These are phyloP conservation scores for Lactarius sanguifluus DNA, from an alignment of 768 basidiomycete species.

Conservation along the genomic window DNA sequence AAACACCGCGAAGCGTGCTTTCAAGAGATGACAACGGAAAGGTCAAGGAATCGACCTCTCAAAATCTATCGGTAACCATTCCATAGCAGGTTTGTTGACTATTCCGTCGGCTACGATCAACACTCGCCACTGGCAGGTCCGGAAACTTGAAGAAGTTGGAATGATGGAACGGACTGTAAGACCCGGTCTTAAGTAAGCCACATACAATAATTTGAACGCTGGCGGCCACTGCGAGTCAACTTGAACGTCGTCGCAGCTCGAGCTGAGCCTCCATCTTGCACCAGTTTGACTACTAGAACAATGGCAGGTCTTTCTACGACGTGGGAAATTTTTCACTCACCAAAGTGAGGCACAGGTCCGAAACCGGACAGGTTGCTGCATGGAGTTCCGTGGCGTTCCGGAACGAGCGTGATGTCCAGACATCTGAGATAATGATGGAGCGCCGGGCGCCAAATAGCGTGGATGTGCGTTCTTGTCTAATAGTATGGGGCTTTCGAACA, in stretches of 20 bases:
- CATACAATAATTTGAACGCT: background rate
- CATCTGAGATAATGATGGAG: background rate
- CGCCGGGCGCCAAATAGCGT: background rate
- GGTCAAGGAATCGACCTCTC: background rate
- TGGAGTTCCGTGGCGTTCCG: background rate
- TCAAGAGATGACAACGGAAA: background rate
- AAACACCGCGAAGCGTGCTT: background rate
- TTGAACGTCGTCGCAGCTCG: background rate
- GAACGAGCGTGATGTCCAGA: background rate
- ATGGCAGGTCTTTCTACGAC: background rate
- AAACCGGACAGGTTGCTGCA: background rate
- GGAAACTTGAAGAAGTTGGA: background rate
- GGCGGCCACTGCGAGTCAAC: background rate
- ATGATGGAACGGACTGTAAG: background rate
- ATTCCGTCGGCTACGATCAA: background rate
- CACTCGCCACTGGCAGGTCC: background rate
- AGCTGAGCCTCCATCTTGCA: background rate
- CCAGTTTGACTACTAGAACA: background rate
- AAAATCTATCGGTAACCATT: background rate
- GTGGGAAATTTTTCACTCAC: background rate
- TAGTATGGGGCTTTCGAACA: slow-evolving; percentile 5
- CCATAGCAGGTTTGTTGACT: background rate
- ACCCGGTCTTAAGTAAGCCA: background rate
- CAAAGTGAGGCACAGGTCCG: background rate
- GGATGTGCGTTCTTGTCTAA: background rate